A percentile compares a stretch with the other conserved stretches of the same genome.
These are phyloP conservation scores for Penicillium sp. DNA, from an alignment of 2,329 filamentous ascomycete species.

Conservation along the genomic window DNA sequence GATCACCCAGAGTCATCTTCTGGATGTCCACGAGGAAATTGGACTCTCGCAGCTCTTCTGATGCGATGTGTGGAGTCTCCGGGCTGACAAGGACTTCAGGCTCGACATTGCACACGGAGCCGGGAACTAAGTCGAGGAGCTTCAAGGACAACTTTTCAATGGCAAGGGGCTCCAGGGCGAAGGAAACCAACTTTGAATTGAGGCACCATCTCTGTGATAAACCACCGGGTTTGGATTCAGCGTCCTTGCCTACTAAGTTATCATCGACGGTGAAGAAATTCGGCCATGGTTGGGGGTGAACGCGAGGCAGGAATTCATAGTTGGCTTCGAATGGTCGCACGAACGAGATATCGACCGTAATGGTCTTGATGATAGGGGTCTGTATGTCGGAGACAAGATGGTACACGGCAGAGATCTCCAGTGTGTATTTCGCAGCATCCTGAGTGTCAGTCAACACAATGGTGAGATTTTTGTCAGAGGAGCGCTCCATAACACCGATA, in stretches of 20 bases:
- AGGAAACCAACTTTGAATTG: conserved; percentile 65
- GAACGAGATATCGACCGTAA: conserved; percentile 64
- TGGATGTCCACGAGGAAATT: conserved; percentile 69
- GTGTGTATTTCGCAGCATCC: conserved; percentile 55
- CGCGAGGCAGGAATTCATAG: conserved; percentile 75
- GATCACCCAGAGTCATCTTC: conserved; percentile 76
- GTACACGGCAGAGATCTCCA: conserved; percentile 72
- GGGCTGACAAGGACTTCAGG: conserved; percentile 30
- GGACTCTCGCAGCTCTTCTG: conserved; percentile 65
- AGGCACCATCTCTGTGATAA: conserved; percentile 78
- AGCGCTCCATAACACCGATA: conserved; percentile 34
- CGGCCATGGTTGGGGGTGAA: conserved; percentile 77
- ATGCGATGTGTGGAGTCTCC: conserved; percentile 47
- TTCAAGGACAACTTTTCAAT: conserved; percentile 62
- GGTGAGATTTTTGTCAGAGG: conserved; percentile 28
- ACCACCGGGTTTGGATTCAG: conserved; percentile 48
- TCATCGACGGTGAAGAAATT: conserved; percentile 68
- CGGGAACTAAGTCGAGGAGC: conserved; percentile 57
- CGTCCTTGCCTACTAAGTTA: conserved; percentile 27
- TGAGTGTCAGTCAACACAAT: conserved; percentile 50
- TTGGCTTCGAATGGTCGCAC: conserved; percentile 85
- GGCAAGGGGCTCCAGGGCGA: conserved; percentile 59
- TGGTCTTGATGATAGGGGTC: conserved; percentile 71
- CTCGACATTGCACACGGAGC: conserved; percentile 53
- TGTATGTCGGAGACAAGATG: conserved; percentile 71